Evolutionary conservation across 495 filamentous ascomycete species (phyloP), one percentile per base, ranked within the genome.

Genomic region (Aspergillus hancockii): DNA sequence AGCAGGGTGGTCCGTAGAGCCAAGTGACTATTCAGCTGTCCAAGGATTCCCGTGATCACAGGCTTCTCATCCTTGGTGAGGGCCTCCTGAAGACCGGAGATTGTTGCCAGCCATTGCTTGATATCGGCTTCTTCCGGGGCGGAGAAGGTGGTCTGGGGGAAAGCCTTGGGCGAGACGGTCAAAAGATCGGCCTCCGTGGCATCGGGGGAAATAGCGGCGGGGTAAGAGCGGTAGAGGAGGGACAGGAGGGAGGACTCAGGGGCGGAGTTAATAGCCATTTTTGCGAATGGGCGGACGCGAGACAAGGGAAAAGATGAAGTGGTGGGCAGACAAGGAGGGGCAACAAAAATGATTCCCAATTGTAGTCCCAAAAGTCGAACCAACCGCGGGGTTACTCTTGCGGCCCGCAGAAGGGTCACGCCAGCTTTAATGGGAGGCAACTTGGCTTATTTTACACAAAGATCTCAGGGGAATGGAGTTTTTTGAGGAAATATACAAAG

Each of bases 1-100:
- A 98, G 86, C 49, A 96, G 77, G 16, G 93, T 97, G 56, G 92
- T 94, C 59, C 92, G 90, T 55, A 87, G 89, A 28, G 91, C 87
- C 45, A 98, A 86, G 75, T 96, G 90, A 53, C 83, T 80, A 76
- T 98, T 96, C 57, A 98, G 81, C 34, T 86, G 81, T 46, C 83
- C 80, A 52, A 98, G 82, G 54, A 88, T 83, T 34, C 23, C 70
- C 8, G 65, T 74, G 68, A 68, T 75, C 66, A 63, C 71, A 9
- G 72, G 55, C 69, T 88, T 83, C 25, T 89, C 81, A 45, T 82
- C 76, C 64, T 88, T 85, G 53, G 77, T 76, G 31, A 79, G 65
- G 21, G 81, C 70, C 40, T 82, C 71, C 67, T 85, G 86, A 65
- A 97, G 82, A 57, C 86, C 85, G 45, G 83, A 79, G 55, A 88